Evolutionary conservation across 768 basidiomycete species (phyloP), one percentile per base, ranked within the genome.

Genomic region (Tylopilus plumbeoviolaceoides): DNA sequence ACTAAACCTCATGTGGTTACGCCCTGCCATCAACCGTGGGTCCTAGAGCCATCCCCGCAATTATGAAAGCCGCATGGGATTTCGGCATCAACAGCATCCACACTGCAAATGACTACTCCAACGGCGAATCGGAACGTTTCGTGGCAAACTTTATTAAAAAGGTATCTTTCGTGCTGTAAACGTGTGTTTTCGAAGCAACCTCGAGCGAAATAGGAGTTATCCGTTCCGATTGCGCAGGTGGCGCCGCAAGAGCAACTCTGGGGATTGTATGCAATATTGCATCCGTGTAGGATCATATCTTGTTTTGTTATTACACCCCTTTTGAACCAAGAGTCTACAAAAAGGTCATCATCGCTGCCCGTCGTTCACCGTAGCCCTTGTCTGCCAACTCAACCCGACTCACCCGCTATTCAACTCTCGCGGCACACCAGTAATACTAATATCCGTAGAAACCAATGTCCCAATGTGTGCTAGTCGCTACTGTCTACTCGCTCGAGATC

Each of bases 401-500:
- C 31, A 5, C 10, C 4, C 20, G 28, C 28, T 11, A 17, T 1
- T 11, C 14, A 23, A 27, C 18, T 18, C 18, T 33, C 31, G 7
- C 21, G 31, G n/a, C 23, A 15, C 9, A n/a, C 40, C 11, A 35
- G 27, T 14, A 18, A 2, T 20, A 35, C 9, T n/a, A 21, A 10
- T 40, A 12, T 14, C 18, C 20, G 9, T 11, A 7, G 8, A 2
- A 0, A 72, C 74, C 28, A 39, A n/a, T 35, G 70, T 9, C 9
- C 30, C 33, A 33, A 33, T 8, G 33, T 15, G 21, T 31, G 28
- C 8, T 39, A 1, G 17, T 46, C 20, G 27, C 47, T 21, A 33
- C 31, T 7, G 46, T 44, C n/a, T 41, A 11, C 80, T 84, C 31
- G 12, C 90, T 87, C 30, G 87, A 70, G 55, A 89, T 89, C 3